Evolutionary conservation across 2,329 filamentous ascomycete species (phyloP), one percentile per base, ranked within the genome.

Genomic region (Diaporthe citrichinensis): DNA sequence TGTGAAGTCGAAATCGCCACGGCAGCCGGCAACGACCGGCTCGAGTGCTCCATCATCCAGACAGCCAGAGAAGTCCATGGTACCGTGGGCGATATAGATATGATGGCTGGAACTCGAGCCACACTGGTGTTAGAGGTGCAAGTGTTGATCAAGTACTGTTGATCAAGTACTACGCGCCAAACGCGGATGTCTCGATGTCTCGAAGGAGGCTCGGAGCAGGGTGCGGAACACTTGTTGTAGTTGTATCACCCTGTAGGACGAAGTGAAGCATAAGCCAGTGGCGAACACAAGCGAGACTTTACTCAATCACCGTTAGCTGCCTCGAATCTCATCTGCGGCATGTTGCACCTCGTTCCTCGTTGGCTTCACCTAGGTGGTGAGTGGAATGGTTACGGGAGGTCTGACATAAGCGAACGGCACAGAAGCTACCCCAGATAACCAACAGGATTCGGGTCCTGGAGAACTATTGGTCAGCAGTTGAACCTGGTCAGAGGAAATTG

Each of bases 1-100:
- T 0, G 88, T 89, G 71, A 89, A 88, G 78, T 89, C 88, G 73
- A 89, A 89, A 73, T 87, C 84, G 62, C 81, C 84, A 9, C 87
- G 85, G 72, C 68, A 71, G 68, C 68, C 68, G 10, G 10, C 14
- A 28, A 49, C 68, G 6, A 7, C 28, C 5, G 68, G 68, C n/a
- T 46, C 53, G 53, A 71, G 5, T 14, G 28, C 39, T 7, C 4
- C 68, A 25, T 71, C 68, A 10, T 71, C 34, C 39, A 34, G 25
- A 25, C 68, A 71, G 25, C 58, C 58, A 1, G 58, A 28, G n/a
- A 62, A 62, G 14, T 62, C 58, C 58, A 62, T 62, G 4, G 3
- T 23, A 1, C 14, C 2, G 3, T 41, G 14, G 14, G 15, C 2
- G 14, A 39, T 25, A 2, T 31, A 25, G 36, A 25, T 36, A 34